Base-by-base conservation (phyloP, 2,329 filamentous ascomycete species). In the Cytospora chrysosperma region DNA sequence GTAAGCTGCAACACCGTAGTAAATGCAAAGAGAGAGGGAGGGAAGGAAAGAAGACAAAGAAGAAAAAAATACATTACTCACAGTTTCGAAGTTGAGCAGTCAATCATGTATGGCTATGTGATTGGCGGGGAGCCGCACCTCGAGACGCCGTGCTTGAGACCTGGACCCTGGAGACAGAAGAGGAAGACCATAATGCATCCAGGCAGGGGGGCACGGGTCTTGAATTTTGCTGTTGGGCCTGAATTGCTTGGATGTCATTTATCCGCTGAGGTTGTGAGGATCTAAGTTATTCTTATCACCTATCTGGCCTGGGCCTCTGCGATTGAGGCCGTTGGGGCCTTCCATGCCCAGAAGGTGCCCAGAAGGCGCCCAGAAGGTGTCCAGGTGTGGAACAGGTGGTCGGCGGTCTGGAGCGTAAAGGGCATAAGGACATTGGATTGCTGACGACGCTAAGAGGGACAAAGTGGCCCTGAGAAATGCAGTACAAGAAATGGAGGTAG, bases 81-180 rank as follows among this genome's bases (percentile, higher is more conserved):
- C 4, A 24, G 43, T 24, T 15, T 47, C 43, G n/a, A 24, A 24
- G 17, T 21, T 24, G n/a, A 47, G 43, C 43, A 47, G 7, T 13
- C 43, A 47, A 47, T 21, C 4, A 59, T 56, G 52, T 12, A 59
- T 56, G 52, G 43, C 30, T 34, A 55, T 65, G 30, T 47, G 27
- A 62, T 65, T 65, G 63, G 63, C 40, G 37, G 10, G 15, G 54
- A 28, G 59, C 54, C 40, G 59, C 51, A 59, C 59, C 12, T 49
- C 56, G 62, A 64, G 37, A 32, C 51, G 27, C 27, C 30, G 21
- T 54, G 34, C 15, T 32, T 32, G 13, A 52, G 43, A 27, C 56
- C 56, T 51, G 56, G 56, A 59, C 56, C 56, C 40, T 50, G 56
- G 26, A 19, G 27, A 50, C 30, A 19, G 12, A 30, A 24, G 24